Conservation (phyloP, 768 basidiomycete genomes). For the Lactarius sanguifluus region DNA sequence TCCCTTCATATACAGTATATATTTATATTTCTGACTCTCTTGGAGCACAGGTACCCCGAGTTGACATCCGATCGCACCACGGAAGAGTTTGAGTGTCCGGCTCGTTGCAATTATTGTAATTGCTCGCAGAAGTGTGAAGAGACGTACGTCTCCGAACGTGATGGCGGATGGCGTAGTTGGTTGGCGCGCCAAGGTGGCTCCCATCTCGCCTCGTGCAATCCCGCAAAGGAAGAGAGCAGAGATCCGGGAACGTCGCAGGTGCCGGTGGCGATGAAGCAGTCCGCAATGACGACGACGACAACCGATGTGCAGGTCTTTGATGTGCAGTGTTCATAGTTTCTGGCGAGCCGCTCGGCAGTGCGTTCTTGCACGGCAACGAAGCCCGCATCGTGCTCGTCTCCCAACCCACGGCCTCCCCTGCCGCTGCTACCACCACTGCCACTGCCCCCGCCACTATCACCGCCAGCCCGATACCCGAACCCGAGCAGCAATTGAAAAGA, state of each 20-base stretch:
- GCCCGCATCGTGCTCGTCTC: background rate
- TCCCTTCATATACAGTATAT: background rate
- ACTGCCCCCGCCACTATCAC: no score
- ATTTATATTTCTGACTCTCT: background rate
- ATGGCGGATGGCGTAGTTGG: slow-evolving; percentile 28
- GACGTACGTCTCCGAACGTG: slow-evolving; percentile 41
- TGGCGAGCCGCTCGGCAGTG: background rate
- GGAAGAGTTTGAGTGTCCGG: slow-evolving; percentile 44
- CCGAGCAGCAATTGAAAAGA: background rate
- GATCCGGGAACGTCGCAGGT: background rate
- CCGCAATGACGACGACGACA: background rate
- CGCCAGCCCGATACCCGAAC: background rate
- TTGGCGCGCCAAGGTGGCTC: background rate
- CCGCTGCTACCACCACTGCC: background rate
- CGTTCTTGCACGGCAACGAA: background rate
- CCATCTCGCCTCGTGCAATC: background rate
- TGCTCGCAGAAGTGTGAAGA: slow-evolving; percentile 50
- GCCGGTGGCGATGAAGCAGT: background rate
- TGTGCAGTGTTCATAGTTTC: background rate
- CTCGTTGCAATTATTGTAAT: slow-evolving; percentile 47
- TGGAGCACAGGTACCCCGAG: slow-evolving; percentile 40
- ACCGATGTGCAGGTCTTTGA: background rate
- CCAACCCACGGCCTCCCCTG: background rate
- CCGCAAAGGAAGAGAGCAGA: background rate
- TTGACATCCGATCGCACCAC: slow-evolving; percentile 38